phyloP scores from a whole-genome alignment of 352 stramenopile genomes.

The Saprolegnia diclina region DNA sequence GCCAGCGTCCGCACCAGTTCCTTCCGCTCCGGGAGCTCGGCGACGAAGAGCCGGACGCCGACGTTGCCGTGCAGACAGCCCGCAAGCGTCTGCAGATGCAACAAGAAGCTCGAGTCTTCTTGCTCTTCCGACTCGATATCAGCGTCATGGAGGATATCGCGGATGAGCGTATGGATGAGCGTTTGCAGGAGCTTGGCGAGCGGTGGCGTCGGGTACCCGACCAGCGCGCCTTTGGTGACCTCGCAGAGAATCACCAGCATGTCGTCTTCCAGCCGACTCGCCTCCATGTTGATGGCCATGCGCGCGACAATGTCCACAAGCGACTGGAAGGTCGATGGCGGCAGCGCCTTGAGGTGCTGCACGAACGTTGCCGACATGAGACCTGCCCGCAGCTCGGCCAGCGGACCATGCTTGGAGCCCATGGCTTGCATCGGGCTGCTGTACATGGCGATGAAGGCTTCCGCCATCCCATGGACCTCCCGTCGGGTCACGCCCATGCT shows the following conservation, averaged over 20 bases:
- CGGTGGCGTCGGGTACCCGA: slow-evolving; percentile 68
- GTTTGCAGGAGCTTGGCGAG: slow-evolving; percentile 62
- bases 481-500: neutral
- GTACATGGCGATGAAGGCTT: slow-evolving; percentile 9
- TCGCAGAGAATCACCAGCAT: slow-evolving; percentile 5
- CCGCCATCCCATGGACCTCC: neutral
- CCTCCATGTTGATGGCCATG: neutral
- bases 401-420: neutral
- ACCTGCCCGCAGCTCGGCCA: neutral
- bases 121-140: slow-evolving; percentile 38
- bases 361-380: slow-evolving; percentile 10
- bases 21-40: slow-evolving; percentile 74
- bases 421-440: neutral
- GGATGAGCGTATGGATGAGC: slow-evolving; percentile 45
- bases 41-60: slow-evolving; percentile 66
- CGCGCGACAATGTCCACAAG: slow-evolving; percentile 6
- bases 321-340: neutral
- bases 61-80: slow-evolving; percentile 66
- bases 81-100: slow-evolving; percentile 60
- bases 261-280: slow-evolving; percentile 11
- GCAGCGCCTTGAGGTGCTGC: slow-evolving; percentile 6
- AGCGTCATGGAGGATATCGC: slow-evolving; percentile 10
- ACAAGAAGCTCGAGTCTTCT: slow-evolving; percentile 51
- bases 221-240: slow-evolving; percentile 18
- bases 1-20: slow-evolving; percentile 75